A percentile compares a stretch with the other conserved stretches of the same genome.
Conservation (phyloP, 2,329 filamentous ascomycete genomes). For the Colletotrichum lentis region DNA sequence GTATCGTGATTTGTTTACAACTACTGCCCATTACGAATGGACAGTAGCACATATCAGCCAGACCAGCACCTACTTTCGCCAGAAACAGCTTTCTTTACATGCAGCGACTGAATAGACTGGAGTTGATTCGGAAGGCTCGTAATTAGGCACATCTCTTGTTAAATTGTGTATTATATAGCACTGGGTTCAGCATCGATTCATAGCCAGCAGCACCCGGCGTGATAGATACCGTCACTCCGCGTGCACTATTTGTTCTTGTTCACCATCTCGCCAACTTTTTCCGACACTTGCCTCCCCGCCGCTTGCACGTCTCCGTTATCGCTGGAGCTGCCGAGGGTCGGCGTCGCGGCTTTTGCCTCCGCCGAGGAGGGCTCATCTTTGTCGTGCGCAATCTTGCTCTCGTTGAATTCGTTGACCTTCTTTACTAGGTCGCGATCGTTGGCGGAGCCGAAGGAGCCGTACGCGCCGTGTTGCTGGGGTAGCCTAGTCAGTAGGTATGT, state of each 20-base stretch:
- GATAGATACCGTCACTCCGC: neutral
- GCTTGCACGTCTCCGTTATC: neutral
- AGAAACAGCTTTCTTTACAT: too few species aligned
- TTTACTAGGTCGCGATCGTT: conserved; percentile 1
- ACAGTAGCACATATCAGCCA: too few species aligned
- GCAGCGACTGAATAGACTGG: too few species aligned
- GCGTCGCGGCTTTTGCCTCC: neutral
- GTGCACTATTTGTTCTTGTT: conserved; percentile 1
- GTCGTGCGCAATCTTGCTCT: conserved; percentile 8
- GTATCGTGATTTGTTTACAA: too few species aligned
- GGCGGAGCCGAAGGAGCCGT: conserved; percentile 9
- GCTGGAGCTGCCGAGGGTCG: neutral
- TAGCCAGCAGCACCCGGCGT: too few species aligned
- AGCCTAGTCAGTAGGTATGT: neutral
- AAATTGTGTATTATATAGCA: too few species aligned
- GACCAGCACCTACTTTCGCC: too few species aligned
- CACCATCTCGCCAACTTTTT: neutral
- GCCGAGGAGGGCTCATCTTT: neutral
- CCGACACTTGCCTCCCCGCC: neutral
- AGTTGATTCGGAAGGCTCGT: too few species aligned
- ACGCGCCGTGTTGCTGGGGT: conserved; percentile 1
- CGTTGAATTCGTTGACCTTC: conserved; percentile 5
- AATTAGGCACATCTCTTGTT: too few species aligned
- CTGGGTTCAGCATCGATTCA: too few species aligned
- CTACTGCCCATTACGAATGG: too few species aligned